phyloP scores from a whole-genome alignment of 2,329 filamentous ascomycete genomes.

The Hypocreales sp. region DNA sequence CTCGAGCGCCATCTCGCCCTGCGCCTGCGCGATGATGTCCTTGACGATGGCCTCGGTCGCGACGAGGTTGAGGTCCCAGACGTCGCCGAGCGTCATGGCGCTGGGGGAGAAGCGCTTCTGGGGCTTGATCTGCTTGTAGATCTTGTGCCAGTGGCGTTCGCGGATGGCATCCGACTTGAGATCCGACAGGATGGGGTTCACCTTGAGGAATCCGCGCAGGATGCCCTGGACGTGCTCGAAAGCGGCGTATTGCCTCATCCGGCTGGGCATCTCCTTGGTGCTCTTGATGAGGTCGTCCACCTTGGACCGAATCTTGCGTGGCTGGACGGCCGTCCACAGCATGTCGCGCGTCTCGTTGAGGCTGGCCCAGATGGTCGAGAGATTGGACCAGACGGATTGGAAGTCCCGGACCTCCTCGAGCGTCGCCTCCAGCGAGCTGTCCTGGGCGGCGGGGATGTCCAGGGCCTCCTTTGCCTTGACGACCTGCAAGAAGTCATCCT shows the following conservation, averaged over 20 bases:
- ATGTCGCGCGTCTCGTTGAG: conserved; percentile 86
- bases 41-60: conserved; percentile 78
- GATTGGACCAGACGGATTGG: conserved; percentile 92
- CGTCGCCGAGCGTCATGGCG: conserved; percentile 92
- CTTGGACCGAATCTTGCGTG: conserved; percentile 76
- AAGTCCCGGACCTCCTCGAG: conserved; percentile 97
- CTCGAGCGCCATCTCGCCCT: conserved; percentile 95
- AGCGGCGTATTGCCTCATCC: conserved; percentile 98
- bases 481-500: conserved; percentile 83
- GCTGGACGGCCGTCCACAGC: conserved; percentile 90
- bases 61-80: conserved; percentile 90
- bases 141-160: conserved; percentile 93
- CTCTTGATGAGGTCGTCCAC: conserved; percentile 91
- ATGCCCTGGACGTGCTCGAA: conserved; percentile 96
- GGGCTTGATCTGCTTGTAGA: conserved; percentile 89
- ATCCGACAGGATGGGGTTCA: conserved; percentile 75
- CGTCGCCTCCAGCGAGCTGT: conserved; percentile 70
- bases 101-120: conserved; percentile 87
- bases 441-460: conserved; percentile 65
- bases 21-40: conserved; percentile 87
- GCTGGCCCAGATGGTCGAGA: conserved; percentile 93
- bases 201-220: conserved; percentile 75
- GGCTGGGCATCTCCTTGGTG: conserved; percentile 97
- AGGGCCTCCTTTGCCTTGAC: conserved; percentile 94
- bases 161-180: conserved; percentile 93